Conservation (phyloP, 805 yeast species). For the Torulaspora quercuum region DNA sequence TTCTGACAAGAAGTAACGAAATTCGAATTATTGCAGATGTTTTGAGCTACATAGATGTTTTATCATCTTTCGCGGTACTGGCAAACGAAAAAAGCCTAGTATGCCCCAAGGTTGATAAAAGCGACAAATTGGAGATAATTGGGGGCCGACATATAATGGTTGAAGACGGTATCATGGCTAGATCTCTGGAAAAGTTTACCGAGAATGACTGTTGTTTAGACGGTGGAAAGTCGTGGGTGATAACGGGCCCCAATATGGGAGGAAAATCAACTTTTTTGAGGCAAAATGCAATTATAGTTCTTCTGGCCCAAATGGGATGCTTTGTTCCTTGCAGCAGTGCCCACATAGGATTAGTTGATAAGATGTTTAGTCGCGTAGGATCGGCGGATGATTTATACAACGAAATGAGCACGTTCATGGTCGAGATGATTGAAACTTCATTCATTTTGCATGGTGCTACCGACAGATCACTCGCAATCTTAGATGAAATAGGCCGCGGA, state of each 20-base stretch:
- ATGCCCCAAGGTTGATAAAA: constrained; percentile 58
- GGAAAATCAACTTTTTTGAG: constrained; percentile 76
- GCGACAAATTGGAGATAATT: constrained; percentile 46
- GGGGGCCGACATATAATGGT: constrained; percentile 86
- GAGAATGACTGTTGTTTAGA: constrained; percentile 34
- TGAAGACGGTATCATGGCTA: constrained; percentile 60
- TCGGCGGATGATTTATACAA: constrained; percentile 78
- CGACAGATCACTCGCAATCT: constrained; percentile 61
- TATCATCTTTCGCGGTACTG: constrained; percentile 66
- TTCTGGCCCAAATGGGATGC: constrained; percentile 71
- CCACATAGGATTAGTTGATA: constrained; percentile 67
- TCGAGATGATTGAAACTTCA: constrained; percentile 85
- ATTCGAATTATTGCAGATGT: constrained; percentile 50
- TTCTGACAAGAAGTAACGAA: constrained; percentile 43
- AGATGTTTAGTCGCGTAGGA: constrained; percentile 74
- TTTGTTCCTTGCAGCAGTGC: constrained; percentile 67
- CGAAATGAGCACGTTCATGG: constrained; percentile 88
- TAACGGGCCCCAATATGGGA: constrained; percentile 92
- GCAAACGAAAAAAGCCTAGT: constrained; percentile 66
- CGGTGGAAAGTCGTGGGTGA: constrained; percentile 46
- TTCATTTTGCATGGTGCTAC: constrained; percentile 65
- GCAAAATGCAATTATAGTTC: constrained; percentile 65
- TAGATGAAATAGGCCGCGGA: constrained; percentile 90
- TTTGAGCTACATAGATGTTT: constrained; percentile 67
- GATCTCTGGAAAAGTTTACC: constrained; percentile 39